Evolutionary conservation across 1,139 yeast species (phyloP).

Genomic region (Suhomyces choctaworum): DNA sequence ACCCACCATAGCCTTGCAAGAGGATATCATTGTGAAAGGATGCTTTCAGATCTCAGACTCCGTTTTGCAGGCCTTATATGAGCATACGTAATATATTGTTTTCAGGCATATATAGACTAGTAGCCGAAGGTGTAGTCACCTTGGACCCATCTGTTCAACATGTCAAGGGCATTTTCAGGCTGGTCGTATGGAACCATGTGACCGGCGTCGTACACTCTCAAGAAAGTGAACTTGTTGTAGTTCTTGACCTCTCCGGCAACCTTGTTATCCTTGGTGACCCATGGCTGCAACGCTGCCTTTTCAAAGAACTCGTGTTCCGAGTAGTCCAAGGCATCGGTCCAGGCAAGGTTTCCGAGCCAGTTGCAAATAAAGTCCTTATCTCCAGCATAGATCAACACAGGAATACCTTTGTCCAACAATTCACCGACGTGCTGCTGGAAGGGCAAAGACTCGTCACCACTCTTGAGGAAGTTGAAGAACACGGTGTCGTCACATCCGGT

Average conservation of each 20-base stretch:
- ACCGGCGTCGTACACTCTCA: constrained; percentile 66
- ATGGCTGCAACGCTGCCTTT: constrained; percentile 35
- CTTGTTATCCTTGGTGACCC: constrained; percentile 44
- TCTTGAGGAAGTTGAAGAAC: constrained; percentile 50
- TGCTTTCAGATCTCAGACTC: too few species aligned
- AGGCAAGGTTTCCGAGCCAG: constrained; percentile 42
- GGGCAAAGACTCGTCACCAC: constrained; percentile 67
- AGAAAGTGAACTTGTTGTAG: constrained; percentile 55
- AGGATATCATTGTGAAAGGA: too few species aligned
- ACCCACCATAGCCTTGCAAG: too few species aligned
- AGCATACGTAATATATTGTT: too few species aligned
- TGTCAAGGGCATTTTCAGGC: constrained; percentile 69
- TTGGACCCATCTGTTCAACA: constrained; percentile 77
- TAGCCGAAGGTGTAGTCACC: constrained; percentile 40
- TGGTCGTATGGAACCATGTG: constrained; percentile 84
- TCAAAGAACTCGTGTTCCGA: constrained; percentile 28
- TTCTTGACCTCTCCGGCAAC: constrained; percentile 61
- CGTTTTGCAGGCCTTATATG: too few species aligned
- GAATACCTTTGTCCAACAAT: constrained; percentile 51
- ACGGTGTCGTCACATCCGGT: constrained; percentile 60
- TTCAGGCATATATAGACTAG: too few species aligned
- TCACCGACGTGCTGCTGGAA: constrained; percentile 62
- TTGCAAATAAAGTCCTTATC: constrained; percentile 43
- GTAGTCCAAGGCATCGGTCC: constrained; percentile 35
- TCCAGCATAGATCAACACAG: constrained; percentile 42